Evolutionary conservation across 768 basidiomycete species (phyloP).

Genomic region (Heimioporus sp.): DNA sequence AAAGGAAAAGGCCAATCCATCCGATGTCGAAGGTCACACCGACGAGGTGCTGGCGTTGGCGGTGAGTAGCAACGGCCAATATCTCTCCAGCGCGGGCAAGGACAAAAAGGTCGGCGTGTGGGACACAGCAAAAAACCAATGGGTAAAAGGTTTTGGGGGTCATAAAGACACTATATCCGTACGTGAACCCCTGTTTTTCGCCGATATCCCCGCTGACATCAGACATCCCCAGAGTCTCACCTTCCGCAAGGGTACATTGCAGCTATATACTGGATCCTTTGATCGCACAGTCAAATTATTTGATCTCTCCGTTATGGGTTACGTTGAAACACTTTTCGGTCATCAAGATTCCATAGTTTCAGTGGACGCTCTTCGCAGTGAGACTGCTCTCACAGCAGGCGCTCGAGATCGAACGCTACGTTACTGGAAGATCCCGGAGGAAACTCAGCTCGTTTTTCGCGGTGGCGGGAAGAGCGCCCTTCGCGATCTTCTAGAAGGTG

Average conservation of each 20-base stretch:
- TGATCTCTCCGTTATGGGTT: constrained; percentile 80
- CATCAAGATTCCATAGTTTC: constrained; percentile 87
- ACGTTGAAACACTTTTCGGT: constrained; percentile 95
- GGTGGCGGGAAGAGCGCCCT: constrained; percentile 88
- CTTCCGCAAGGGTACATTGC: constrained; percentile 73
- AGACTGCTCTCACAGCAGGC: constrained; percentile 85
- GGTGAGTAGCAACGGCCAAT: constrained; percentile 79
- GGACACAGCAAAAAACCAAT: constrained; percentile 73
- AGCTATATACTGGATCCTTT: constrained; percentile 71
- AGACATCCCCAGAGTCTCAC: constrained; percentile 50
- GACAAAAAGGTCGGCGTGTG: constrained; percentile 84
- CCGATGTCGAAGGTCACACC: constrained; percentile 68
- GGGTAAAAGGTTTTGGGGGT: constrained; percentile 81
- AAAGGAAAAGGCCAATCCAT: constrained; percentile 52
- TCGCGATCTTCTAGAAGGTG: constrained; percentile 79
- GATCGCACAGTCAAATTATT: constrained; percentile 91
- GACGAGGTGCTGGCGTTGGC: constrained; percentile 86
- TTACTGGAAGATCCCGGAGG: constrained; percentile 96
- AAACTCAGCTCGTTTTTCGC: constrained; percentile 92
- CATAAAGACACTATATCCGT: constrained; percentile 71
- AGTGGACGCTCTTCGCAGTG: constrained; percentile 78
- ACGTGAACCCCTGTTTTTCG: constrained; percentile 42
- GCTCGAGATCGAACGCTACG: constrained; percentile 88
- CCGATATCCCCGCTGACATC: constrained; percentile 17
- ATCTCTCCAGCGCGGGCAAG: constrained; percentile 83